Base-by-base conservation (phyloP, 202 grass and related monocot species). In the Carex arenaria region DNA sequence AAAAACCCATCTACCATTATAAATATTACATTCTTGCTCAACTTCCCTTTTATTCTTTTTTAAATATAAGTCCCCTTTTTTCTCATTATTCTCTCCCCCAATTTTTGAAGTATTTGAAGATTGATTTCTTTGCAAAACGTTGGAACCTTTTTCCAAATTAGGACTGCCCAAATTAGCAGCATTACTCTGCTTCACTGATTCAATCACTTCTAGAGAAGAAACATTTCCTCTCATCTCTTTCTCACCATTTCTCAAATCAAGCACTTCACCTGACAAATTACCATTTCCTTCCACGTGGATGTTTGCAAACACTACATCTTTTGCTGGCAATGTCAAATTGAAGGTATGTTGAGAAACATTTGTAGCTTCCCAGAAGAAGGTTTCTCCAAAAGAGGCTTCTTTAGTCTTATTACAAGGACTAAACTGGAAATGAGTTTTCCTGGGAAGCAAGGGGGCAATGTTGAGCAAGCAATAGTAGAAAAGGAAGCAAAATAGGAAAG, bases 1-100 rank as follows among this genome's bases (percentile, higher is more conserved):
- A 22, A 93, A 93, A 83, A 98, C 90, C 92, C 92, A 98, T 53
- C 74, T 90, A 22, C 95, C 95, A 66, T 92, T 83, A 40, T 91
- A 93, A 77, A 98, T 67, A 90, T 95, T 78, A 77, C 95, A 95
- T 49, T 38, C 49, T 23, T 4, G 61, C 61, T 70, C 32, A 59
- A 56, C 63, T 60, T 88, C 49, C n/a, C 14, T 67, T 59, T 77
- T 55, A 36, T 43, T 67, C 55, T 34, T 85, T 0, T 85, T 81
- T 47, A 40, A 62, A 75, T 64, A 10, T 10, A 31, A 62, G 60
- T 49, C 30, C 59, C 63, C 70, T 13, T 55, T 52, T 56, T 87
- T 36, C 26, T 42, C 82, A 67, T 51, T 49, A 64, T 64, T 85
- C 61, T 64, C 74, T 74, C 42, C 65, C 11, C 23, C 64, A 57